Evolutionary conservation across 1,284 basidiomycete genomes (phyloP), one percentile per base, ranked within the genome.

Genomic region (Cystobasidium sp.): DNA sequence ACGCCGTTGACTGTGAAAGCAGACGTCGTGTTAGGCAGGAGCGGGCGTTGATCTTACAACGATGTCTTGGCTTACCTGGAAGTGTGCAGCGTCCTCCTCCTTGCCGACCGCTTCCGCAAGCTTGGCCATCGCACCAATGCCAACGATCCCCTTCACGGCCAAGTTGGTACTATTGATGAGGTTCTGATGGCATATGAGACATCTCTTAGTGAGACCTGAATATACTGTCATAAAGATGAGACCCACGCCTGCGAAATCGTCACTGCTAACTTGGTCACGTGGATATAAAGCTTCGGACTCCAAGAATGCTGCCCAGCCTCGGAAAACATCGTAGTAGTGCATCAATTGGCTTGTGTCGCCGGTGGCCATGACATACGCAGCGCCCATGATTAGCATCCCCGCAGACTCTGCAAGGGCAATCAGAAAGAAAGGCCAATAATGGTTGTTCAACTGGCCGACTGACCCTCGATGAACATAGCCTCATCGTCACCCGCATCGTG

Each of bases 91-190:
- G 75, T 83, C 84, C 6, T 81, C 82, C 0, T 79, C 81, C 75
- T 89, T 83, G 0, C 88, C 88, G 8, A 88, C 80, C 24, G 88
- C 77, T 1, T 81, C 77, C 0, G 85, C 85, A 53, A 90, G 88
- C 73, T 86, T 82, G 0, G 86, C 83, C 88, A 90, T 90, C 9
- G 76, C 61, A 86, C 89, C 77, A 85, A 87, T 80, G 49, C 79
- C 75, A 16, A 80, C 76, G 52, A 79, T 78, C 4, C 79, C 78
- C 70, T 80, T 80, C 58, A 79, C 72, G 51, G 76, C 78, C 68
- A 76, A 65, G 9, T 22, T 24, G 6, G 65, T 58, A 39, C 31
- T 71, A 58, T 43, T 10, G 43, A 43, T 43, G 37, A 67, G 20
- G n/a, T 24, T 39, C 51, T 62, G 46, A 6, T 12, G 46, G n/a